phyloP scores from a whole-genome alignment of 2,329 filamentous ascomycete genomes.

The Xylariaceae sp. region DNA sequence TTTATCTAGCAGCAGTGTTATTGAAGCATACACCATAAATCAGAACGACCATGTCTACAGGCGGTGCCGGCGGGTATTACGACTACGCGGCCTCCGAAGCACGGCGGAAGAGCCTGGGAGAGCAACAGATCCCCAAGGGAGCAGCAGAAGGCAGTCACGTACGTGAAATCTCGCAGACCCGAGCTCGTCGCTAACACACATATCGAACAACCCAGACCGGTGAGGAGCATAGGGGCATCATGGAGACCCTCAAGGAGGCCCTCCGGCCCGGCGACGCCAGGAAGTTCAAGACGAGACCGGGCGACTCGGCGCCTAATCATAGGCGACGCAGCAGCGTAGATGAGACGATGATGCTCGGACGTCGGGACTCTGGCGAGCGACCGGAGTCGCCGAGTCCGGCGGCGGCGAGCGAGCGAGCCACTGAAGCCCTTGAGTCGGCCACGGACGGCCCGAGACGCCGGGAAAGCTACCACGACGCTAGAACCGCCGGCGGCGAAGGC shows the following conservation, averaged over 20 bases:
- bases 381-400: not conserved
- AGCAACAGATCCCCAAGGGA: conserved; percentile 23
- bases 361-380: conserved; percentile 18
- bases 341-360: conserved; percentile 16
- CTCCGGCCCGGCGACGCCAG: conserved; percentile 19
- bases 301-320: conserved; percentile 16
- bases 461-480: conserved; percentile 6
- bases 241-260: conserved; percentile 20
- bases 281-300: not conserved
- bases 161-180: not conserved
- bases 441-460: too few relatives aligned
- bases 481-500: not conserved
- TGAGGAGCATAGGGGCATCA: conserved; percentile 14
- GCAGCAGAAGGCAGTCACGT: conserved; percentile 24
- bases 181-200: not conserved
- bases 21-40: not conserved
- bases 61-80: conserved; percentile 19
- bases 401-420: too few relatives aligned
- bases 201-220: conserved; percentile 1
- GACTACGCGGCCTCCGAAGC: conserved; percentile 10
- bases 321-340: conserved; percentile 18
- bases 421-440: too few relatives aligned
- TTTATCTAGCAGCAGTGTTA: not conserved
- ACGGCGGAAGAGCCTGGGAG: conserved; percentile 12
- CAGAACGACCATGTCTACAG: conserved; percentile 18